phyloP scores from a whole-genome alignment of 2,329 filamentous ascomycete species.

The Chaetomiaceae sp. region DNA sequence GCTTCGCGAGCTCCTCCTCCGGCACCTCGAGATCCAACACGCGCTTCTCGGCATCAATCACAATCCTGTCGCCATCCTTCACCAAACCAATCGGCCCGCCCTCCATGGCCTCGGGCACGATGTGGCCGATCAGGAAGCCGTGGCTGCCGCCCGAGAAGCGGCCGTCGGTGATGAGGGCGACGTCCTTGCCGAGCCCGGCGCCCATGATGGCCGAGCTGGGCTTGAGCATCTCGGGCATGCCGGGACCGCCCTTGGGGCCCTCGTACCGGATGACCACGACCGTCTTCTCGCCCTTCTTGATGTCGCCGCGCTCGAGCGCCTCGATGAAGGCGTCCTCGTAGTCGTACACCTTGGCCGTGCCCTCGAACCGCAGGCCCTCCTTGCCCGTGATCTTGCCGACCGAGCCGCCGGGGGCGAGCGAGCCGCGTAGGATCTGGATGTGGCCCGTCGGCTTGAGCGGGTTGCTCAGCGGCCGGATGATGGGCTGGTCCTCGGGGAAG shows the following conservation, averaged over 20 bases:
- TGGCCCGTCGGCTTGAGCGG: slow-evolving; percentile 86
- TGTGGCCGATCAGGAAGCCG: slow-evolving; percentile 83
- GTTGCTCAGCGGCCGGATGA: slow-evolving; percentile 75
- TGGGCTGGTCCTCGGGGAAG: slow-evolving; percentile 70
- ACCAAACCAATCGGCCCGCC: slow-evolving; percentile 82
- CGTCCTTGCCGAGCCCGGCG: slow-evolving; percentile 71
- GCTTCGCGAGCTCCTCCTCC: slow-evolving; percentile 57
- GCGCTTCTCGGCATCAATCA: slow-evolving; percentile 74
- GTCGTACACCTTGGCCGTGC: slow-evolving; percentile 77
- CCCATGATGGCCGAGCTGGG: slow-evolving; percentile 92
- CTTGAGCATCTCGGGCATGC: slow-evolving; percentile 94
- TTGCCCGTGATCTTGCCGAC: slow-evolving; percentile 95
- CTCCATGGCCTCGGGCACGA: slow-evolving; percentile 81
- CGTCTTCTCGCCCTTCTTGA: slow-evolving; percentile 81
- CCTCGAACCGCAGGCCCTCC: slow-evolving; percentile 78
- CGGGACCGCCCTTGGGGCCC: slow-evolving; percentile 86
- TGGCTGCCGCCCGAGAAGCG: slow-evolving; percentile 78
- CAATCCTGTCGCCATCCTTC: slow-evolving; percentile 73
- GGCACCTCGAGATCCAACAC: slow-evolving; percentile 64
- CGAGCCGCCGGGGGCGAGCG: slow-evolving; percentile 78
- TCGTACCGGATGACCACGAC: slow-evolving; percentile 91
- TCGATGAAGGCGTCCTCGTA: slow-evolving; percentile 77
- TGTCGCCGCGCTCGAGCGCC: slow-evolving; percentile 70
- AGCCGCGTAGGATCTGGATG: slow-evolving; percentile 81
- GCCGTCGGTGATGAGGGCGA: slow-evolving; percentile 69